These are phyloP conservation scores for Stemphylium beticola DNA, from an alignment of 2,329 filamentous ascomycete species.

Conservation along the genomic window DNA sequence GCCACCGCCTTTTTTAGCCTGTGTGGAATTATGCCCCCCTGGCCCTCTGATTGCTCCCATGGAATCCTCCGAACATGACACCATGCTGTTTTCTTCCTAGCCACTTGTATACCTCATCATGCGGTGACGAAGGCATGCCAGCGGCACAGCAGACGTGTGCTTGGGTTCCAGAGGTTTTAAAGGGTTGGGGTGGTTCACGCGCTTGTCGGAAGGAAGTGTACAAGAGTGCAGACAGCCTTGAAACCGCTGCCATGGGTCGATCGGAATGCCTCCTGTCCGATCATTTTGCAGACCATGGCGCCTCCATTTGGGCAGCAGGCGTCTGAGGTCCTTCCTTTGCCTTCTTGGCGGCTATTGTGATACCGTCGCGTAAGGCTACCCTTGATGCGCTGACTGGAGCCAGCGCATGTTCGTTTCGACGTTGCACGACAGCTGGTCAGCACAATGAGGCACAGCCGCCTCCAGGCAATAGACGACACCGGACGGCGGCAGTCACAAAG, in stretches of 20 bases:
- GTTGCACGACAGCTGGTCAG: constrained; percentile 32
- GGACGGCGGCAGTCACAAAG: constrained; percentile 18
- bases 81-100: constrained; percentile 21
- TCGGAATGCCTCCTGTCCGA: constrained; percentile 30
- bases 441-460: constrained; percentile 9
- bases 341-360: constrained; percentile 16
- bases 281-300: constrained; percentile 17
- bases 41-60: constrained; percentile 34
- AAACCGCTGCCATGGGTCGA: constrained; percentile 10
- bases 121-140: constrained; percentile 16
- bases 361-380: constrained; percentile 23
- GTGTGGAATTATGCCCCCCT: constrained; percentile 32
- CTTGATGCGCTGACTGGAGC: constrained; percentile 36
- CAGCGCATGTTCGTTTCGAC: constrained; percentile 31
- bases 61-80: constrained; percentile 37
- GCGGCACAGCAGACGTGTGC: constrained; percentile 15
- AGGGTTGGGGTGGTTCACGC: constrained; percentile 16
- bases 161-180: constrained; percentile 23
- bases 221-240: constrained; percentile 4
- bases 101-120: constrained; percentile 13
- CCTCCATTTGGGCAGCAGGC: constrained; percentile 18
- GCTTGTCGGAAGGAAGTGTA: constrained; percentile 9
- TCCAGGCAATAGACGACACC: constrained; percentile 12
- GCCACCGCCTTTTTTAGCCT: constrained; percentile 44
- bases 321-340: constrained; percentile 9